Percentiles rank a stretch among this genome's conserved stretches.
Conservation (phyloP, 345 rosid species). For the Gynandropsis gynandra region DNA sequence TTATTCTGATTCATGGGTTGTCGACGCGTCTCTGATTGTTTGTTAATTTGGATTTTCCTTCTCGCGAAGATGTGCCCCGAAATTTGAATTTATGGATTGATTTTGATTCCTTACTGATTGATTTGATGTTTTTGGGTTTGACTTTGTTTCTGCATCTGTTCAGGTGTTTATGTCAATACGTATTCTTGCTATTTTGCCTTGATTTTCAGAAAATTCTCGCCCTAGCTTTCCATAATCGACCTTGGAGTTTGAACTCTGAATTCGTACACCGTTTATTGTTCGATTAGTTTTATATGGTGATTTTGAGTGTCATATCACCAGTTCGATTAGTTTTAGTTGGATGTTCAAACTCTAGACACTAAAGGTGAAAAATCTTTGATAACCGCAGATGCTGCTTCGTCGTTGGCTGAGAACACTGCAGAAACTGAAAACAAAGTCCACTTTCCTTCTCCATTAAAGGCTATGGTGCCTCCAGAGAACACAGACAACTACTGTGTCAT, state of each 20-base stretch:
- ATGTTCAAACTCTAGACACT: conserved; percentile 2
- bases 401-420: conserved; percentile 29
- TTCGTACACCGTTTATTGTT: background rate
- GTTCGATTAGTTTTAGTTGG: conserved; percentile 5
- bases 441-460: conserved; percentile 52
- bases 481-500: conserved; percentile 54
- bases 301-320: background rate
- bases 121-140: conserved; percentile 23
- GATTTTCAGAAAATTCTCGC: background rate
- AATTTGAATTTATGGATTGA: background rate
- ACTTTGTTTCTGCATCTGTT: conserved; percentile 20
- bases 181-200: background rate
- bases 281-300: background rate
- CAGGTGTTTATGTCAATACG: conserved; percentile 1
- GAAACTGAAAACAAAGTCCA: conserved; percentile 39
- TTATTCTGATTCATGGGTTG: background rate
- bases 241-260: background rate
- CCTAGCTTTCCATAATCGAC: background rate
- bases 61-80: background rate
- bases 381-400: conserved; percentile 41
- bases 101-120: conserved; percentile 10
- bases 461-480: conserved; percentile 44
- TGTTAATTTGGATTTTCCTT: conserved; percentile 4
- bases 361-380: background rate
- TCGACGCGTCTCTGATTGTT: background rate